Evolutionary conservation across 2,329 filamentous ascomycete species (phyloP), one percentile per base, ranked within the genome.

Genomic region (Xylariales sp.): DNA sequence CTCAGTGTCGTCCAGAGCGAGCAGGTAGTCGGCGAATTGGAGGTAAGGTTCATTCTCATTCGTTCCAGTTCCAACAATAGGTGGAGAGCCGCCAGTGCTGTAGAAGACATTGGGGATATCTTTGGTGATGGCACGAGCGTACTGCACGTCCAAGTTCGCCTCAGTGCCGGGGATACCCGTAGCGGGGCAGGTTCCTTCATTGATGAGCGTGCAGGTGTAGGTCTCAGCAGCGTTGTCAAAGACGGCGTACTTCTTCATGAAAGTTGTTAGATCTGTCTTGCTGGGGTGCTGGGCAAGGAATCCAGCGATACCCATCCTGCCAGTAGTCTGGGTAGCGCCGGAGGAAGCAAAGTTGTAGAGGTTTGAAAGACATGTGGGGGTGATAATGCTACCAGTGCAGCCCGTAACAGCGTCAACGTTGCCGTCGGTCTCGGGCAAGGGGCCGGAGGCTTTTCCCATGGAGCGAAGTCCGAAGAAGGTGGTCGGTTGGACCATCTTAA

Each of bases 101-200:
- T 73, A 81, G 38, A 66, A 73, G 20, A 25, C 30, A 30, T 33
- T 39, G 19, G 37, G 37, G n/a, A 39, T 39, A 24, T 33, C 21
- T 17, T 16, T 28, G 21, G 29, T 39, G 21, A 39, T 33, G 6
- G 71, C 63, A 8, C 73, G 51, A 5, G 74, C 69, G 30, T 77
- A 74, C 45, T 81, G 70, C 5, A 77, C 67, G 49, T 83, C 77
- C 19, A 82, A 56, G 40, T 75, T 78, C 27, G 74, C 78, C 49
- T 83, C 78, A 1, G 60, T 50, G 42, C 64, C 52, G 12, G 40
- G 15, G 21, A 24, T 17, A 16, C 15, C 21, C 12, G 21, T 30
- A 12, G 40, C 33, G 4, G 37, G 40, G 30, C 34, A 40, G 18
- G 33, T 19, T 11, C 41, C 41, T 23, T 27, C 24, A 20, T 40